These are phyloP conservation scores for Misopates orontium DNA, from an alignment of 257 asterid genomes.

Conservation along the genomic window DNA sequence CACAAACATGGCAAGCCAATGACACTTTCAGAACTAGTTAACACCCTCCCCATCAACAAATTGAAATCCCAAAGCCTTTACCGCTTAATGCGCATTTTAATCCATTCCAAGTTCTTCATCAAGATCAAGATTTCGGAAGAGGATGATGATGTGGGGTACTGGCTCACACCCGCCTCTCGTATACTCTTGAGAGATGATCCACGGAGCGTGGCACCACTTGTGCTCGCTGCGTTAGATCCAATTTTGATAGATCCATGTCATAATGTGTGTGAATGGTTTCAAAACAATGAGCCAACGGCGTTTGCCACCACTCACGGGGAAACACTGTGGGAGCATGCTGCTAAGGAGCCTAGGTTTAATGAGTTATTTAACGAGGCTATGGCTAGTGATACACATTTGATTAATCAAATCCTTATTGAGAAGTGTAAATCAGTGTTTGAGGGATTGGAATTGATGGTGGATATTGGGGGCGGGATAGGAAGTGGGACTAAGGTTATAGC, in stretches of 20 bases:
- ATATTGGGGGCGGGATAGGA: conserved; percentile 34
- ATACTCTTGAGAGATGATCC: conserved; percentile 23
- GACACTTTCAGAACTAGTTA: conserved; percentile 24
- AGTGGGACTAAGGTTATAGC: conserved; percentile 30
- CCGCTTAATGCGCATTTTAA: conserved; percentile 23
- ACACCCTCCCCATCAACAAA: conserved; percentile 19
- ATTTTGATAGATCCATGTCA: conserved; percentile 19
- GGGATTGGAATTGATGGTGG: conserved; percentile 15
- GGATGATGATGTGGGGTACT: conserved; percentile 15
- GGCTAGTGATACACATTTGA: conserved; percentile 27
- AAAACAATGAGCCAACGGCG: background rate
- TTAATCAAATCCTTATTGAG: background rate
- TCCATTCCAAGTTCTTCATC: conserved; percentile 24
- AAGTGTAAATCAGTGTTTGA: conserved; percentile 20
- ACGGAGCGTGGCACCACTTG: background rate
- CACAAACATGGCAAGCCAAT: conserved; percentile 30
- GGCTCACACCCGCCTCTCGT: conserved; percentile 29
- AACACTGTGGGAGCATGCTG: conserved; percentile 22
- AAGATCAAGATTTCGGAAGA: background rate
- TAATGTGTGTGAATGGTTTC: conserved; percentile 31
- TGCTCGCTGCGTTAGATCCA: conserved; percentile 17
- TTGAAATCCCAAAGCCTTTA: conserved; percentile 8
- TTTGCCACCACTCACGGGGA: conserved; percentile 26
- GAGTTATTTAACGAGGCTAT: conserved; percentile 26
- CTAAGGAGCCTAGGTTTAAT: conserved; percentile 21